These are phyloP conservation scores for Coffea canephora DNA, from an alignment of 257 asterid genomes.

Conservation along the genomic window DNA sequence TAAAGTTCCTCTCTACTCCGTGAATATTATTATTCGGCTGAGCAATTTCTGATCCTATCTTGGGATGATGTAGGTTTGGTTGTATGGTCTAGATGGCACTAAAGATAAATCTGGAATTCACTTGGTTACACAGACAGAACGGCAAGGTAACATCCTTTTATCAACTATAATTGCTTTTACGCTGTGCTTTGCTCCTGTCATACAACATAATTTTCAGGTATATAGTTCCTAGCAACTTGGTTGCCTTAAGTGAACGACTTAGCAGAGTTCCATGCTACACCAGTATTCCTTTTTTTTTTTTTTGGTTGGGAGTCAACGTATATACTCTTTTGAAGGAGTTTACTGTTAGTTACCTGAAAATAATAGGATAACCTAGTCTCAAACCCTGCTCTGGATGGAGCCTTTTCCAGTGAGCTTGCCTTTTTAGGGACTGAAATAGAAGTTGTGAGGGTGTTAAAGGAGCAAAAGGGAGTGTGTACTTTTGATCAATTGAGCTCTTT, in stretches of 20 bases:
- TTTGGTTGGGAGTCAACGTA: neutral
- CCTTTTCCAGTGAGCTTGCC: neutral
- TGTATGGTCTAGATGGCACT: constrained; percentile 49
- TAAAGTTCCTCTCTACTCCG: neutral
- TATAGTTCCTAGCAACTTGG: neutral
- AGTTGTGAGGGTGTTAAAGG: neutral
- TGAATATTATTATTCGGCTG: neutral
- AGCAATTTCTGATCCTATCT: constrained; percentile 13
- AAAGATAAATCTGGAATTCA: constrained; percentile 46
- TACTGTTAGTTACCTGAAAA: neutral
- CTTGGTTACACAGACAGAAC: constrained; percentile 48
- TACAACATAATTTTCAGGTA: neutral
- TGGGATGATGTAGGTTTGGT: constrained; percentile 52
- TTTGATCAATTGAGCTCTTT: neutral
- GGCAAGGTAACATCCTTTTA: constrained; percentile 47
- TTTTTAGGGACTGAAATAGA: neutral
- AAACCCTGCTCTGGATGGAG: neutral
- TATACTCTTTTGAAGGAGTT: neutral
- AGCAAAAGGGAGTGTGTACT: neutral
- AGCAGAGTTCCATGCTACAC: neutral
- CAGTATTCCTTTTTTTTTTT: neutral
- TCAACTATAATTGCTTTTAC: neutral
- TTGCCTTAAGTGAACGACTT: neutral
- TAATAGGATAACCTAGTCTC: neutral
- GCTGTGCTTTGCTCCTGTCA: constrained; percentile 2